Evolutionary conservation across 169 alveolate genomes (phyloP), one percentile per base, ranked within the genome.

Genomic region (Plasmodium knowlesi): DNA sequence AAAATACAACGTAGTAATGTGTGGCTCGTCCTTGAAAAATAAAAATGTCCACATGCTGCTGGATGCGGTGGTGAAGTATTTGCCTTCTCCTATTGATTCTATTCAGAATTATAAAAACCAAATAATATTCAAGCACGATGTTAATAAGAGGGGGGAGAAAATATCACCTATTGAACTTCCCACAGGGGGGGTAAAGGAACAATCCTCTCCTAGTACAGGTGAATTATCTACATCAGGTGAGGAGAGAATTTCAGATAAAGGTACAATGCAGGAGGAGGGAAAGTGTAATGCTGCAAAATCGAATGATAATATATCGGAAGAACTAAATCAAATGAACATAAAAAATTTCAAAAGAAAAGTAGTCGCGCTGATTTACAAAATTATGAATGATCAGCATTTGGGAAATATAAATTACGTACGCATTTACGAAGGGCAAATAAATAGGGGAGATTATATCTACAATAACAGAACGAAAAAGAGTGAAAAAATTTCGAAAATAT

Each of bases 21-120:
- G 99, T 50, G 99, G 99, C 8, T 95, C 98, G 50, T 97, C 99
- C 41, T 92, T 98, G 61, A 98, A 98, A 90, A 98, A 98, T 92
- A 97, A 96, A 76, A 96, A 95, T 41, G 84, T 95, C 28, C 97
- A 95, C 32, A 96, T 53, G 86, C 50, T 96, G 57, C 93, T 96
- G 1, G 97, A 96, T 70, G 72, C 95, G 82, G 86, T 96, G 4
- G 95, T 95, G n/a, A 96, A 97, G 72, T 97, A 96, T 93, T 95
- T 98, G 28, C 99, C 99, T n/a, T 95, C 97, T 3, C 99, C 99
- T 12, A 88, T 89, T 28, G 94, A 89, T 79, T 89, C 90, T 4
- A 79, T 89, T 22, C 50, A 89, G 37, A 89, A 89, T 89, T 89
- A 89, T 46, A 89, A 89, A 22, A 89, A 89, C 4, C 94, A 89